These are phyloP conservation scores for Hamiltosporidium magnivora DNA, from an alignment of 371 early-diverging fungal species.

Conservation along the genomic window DNA sequence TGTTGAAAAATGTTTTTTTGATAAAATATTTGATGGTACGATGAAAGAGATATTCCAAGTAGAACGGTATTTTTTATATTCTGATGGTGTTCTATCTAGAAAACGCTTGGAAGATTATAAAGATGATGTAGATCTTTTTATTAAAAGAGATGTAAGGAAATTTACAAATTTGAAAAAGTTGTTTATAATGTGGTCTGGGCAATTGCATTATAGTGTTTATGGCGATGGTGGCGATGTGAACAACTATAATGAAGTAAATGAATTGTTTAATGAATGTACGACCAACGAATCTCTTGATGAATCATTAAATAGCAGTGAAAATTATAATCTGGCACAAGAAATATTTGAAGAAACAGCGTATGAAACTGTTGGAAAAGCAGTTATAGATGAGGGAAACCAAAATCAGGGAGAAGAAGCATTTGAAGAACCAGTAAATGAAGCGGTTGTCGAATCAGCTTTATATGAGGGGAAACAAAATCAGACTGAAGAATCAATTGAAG, in stretches of 20 bases:
- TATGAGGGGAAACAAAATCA: too few species aligned
- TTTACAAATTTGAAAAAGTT: too few species aligned
- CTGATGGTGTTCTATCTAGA: conserved; percentile 9
- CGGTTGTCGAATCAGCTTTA: too few species aligned
- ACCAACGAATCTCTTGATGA: background rate
- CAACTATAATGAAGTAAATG: background rate
- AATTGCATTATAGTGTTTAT: background rate
- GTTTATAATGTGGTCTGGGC: too few species aligned
- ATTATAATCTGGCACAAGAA: background rate
- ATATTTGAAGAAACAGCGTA: too few species aligned
- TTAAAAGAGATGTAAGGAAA: background rate
- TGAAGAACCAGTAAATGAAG: too few species aligned
- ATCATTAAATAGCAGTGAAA: background rate
- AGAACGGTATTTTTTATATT: conserved; percentile 39
- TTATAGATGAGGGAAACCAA: too few species aligned
- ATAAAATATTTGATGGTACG: conserved; percentile 33
- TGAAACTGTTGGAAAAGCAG: too few species aligned
- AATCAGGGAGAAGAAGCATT: too few species aligned
- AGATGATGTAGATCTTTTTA: background rate
- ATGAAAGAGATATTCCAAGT: conserved; percentile 36
- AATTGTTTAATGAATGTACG: background rate
- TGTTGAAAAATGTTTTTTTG: conserved; percentile 21
- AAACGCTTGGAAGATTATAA: conserved; percentile 16
- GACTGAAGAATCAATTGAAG: too few species aligned
- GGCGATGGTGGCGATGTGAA: background rate